phyloP scores from a whole-genome alignment of 805 yeast genomes.

The Ogataea naganishii region DNA sequence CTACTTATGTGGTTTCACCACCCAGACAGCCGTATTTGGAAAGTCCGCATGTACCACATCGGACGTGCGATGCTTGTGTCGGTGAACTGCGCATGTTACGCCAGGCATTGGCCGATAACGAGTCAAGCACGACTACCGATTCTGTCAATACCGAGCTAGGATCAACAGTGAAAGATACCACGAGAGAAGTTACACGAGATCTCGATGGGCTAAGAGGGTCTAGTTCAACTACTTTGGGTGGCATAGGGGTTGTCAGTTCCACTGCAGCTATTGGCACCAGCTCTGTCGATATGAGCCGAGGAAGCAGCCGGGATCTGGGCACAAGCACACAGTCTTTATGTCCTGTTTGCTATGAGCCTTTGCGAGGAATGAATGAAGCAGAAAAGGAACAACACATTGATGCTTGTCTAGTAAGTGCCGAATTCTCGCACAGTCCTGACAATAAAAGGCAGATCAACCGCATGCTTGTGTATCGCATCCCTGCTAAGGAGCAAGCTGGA shows the following conservation, averaged over 20 bases:
- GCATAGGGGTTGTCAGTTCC: too few species aligned
- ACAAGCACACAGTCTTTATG: too few species aligned
- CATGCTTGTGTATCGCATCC: conserved; percentile 73
- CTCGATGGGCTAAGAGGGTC: too few species aligned
- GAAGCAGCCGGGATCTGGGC: too few species aligned
- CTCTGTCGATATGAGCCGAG: too few species aligned
- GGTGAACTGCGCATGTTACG: conserved; percentile 48
- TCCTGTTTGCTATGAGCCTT: conserved; percentile 31
- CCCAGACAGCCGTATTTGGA: conserved; percentile 40
- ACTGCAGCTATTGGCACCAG: too few species aligned
- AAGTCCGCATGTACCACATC: conserved; percentile 45
- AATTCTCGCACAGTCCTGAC: conserved; percentile 54
- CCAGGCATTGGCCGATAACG: conserved; percentile 25
- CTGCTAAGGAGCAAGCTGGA: conserved; percentile 25
- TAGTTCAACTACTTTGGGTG: too few species aligned
- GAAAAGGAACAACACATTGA: conserved; percentile 61
- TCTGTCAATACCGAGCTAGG: too few species aligned
- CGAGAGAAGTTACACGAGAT: too few species aligned
- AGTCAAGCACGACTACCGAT: conserved; percentile 5
- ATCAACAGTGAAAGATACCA: too few species aligned
- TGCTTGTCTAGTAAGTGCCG: conserved; percentile 53
- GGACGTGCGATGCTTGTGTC: conserved; percentile 71
- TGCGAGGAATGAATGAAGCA: conserved; percentile 14
- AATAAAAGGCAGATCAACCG: conserved; percentile 55
- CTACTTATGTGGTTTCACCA: conserved; percentile 48